Base-by-base conservation (phyloP, 1,284 basidiomycete genomes). In the Mycosarcoma maydis region DNA sequence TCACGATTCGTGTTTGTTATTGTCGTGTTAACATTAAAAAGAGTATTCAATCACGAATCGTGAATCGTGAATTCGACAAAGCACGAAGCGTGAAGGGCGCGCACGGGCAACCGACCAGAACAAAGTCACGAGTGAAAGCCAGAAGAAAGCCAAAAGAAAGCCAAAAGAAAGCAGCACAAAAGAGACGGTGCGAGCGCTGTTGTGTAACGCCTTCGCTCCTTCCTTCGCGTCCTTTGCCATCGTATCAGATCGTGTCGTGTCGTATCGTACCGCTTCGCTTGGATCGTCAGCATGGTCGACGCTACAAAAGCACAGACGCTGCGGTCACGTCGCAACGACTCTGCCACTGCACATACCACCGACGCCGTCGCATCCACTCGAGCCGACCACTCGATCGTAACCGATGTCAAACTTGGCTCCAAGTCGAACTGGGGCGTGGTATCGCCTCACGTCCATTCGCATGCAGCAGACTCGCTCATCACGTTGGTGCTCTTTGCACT, bases 401-500 rank as follows among this genome's bases (percentile, higher is more conserved):
- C 36, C 17, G 36, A 43, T 6, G 46, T 51, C 13, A 62, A 68
- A 20, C 41, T 29, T 30, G 46, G 55, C n/a, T 30, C 43, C 8
- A n/a, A 51, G 16, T 50, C 54, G 7, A 16, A 37, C 6, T 23
- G 39, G 17, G 36, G 26, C 8, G 20, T 50, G 27, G 16, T 66
- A 3, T 39, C 47, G 5, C 58, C 57, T 11, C 6, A 54, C 2
- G 62, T 65, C 0, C 69, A 72, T 43, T 50, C 54, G 23, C 59
- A 62, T 20, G 3, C 27, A 13, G 48, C 52, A 7, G 69, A 72
- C 43, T 27, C 27, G 14, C 11, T 45, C 40, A 54, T 76, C 36
- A 41, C 64, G 20, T 6, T 67, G 17, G 42, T 47, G 6, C 66
- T 80, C 26, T 67, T 71, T n/a, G 38, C 62, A 11, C 43, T 57